Evolutionary conservation across 352 stramenopile genomes (phyloP), one percentile per base, ranked within the genome.

Genomic region (Globisporangium alternatum): DNA sequence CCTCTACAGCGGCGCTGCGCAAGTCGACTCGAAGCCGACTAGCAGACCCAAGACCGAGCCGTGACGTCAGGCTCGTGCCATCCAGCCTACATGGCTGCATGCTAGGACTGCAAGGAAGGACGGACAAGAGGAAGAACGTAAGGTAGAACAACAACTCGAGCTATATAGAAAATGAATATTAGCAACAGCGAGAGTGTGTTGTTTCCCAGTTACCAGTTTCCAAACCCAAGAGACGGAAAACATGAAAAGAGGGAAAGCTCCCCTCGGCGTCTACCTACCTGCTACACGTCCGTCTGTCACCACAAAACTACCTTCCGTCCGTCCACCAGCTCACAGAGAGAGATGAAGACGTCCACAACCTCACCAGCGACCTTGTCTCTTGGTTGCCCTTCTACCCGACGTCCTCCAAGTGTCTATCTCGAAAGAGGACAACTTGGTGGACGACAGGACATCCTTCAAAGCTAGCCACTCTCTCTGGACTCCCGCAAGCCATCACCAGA

Each of bases 1-100:
- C 49, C 48, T 86, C 17, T 91, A 91, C 69, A 69, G 62, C 43
- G 44, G 56, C 33, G 60, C 48, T 6, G 60, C 60, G 12, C 60
- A 59, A 37, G 47, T 65, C 5, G 35, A 45, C 25, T 22, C 33
- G 10, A n/a, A 21, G 4, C 19, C 19, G 7, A 13, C 25, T 25
- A 15, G n/a, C n/a, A 58, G 22, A 35, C 12, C 31, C n/a, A 58
- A 58, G 52, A 8, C n/a, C n/a, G 52, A 58, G 33, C 52, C 52
- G 15, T 45, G 52, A 28, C 25, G 2, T 28, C 25, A 28, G 25
- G 25, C 25, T 28, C 25, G 25, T 28, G 25, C 25, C 25, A 28
- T 28, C 25, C 25, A 28, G 25, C 25, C 25, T 28, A 28, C 25
- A 2, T 28, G 25, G 25, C 25, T 28, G 25, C 25, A 28, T 28